Conservation (phyloP, 768 basidiomycete species). For the Boletus reticuloceps region DNA sequence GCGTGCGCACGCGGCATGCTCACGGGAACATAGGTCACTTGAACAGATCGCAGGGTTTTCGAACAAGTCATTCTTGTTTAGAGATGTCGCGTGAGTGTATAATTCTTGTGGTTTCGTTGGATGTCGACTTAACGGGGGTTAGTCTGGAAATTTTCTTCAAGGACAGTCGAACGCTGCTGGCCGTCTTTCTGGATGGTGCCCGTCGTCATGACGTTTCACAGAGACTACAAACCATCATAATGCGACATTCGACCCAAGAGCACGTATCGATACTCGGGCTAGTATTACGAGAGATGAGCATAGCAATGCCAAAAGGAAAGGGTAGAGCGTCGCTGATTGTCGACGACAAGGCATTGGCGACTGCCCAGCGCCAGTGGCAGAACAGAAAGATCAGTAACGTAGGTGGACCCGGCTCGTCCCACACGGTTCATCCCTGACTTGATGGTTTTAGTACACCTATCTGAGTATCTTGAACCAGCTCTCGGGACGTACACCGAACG, state of each 20-base stretch:
- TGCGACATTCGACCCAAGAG: constrained; percentile 38
- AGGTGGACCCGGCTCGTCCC: constrained; percentile 20
- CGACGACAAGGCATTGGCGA: constrained; percentile 48
- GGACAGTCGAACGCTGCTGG: constrained; percentile 83
- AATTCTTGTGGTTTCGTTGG: neutral
- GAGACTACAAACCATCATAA: constrained; percentile 48
- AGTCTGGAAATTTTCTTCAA: constrained; percentile 92
- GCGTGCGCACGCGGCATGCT: neutral
- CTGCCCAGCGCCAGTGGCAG: constrained; percentile 84
- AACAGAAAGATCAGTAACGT: constrained; percentile 91
- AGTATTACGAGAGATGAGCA: constrained; percentile 39
- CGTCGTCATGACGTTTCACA: constrained; percentile 60
- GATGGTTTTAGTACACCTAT: constrained; percentile 69
- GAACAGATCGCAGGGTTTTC: constrained; percentile 75
- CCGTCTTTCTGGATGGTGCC: constrained; percentile 74
- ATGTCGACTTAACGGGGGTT: neutral
- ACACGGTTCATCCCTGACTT: neutral
- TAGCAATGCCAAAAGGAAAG: constrained; percentile 21
- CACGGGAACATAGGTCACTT: constrained; percentile 55
- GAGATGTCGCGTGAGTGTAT: constrained; percentile 78
- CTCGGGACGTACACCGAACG: constrained; percentile 89
- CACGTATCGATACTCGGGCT: constrained; percentile 44
- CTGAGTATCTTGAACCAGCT: constrained; percentile 87
- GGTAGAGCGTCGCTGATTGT: constrained; percentile 5
- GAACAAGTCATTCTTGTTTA: constrained; percentile 83